Evolutionary conservation across 2,329 filamentous ascomycete species (phyloP), one percentile per base, ranked within the genome.

Genomic region (Alternaria panax): DNA sequence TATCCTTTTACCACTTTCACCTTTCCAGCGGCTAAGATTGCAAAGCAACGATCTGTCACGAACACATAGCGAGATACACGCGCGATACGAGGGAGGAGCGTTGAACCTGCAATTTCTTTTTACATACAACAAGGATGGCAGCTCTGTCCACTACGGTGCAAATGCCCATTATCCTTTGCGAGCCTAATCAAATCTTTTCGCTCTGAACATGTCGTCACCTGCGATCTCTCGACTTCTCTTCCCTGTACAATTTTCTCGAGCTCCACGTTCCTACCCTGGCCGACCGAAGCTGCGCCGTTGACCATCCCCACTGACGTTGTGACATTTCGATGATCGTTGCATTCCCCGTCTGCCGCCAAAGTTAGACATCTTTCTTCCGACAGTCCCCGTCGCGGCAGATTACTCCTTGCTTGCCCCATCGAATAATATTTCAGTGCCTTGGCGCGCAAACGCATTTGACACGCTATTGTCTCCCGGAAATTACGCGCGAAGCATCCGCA

Each of bases 1-100:
- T 75, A 71, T 68, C 72, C 67, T 64, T 68, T 64, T 69, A 64
- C 58, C 61, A 56, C 20, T 51, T 64, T 59, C 60, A 64, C 56
- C 36, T 59, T 71, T 64, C 47, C 52, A 66, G 64, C 61, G 65
- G 67, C 60, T 62, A 66, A 68, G 63, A 70, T 65, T 69, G 67
- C 62, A 59, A 65, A 62, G 64, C 63, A 63, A 68, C 59, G 60
- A 67, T 60, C 63, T 41, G 42, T 63, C 65, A 68, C 59, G 65
- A 64, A 67, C 45, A 57, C 20, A 66, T 53, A 55, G 62, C 54
- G 62, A 59, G 59, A 59, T 61, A 64, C 55, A 68, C 59, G 68
- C 60, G 60, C 38, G 56, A 47, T 52, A 59, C 54, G 64, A 42
- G 58, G 65, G 53, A 54, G 50, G 56, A 61, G 63, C 43, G 41